These are phyloP conservation scores for Fusarium sp. DNA, from an alignment of 2,329 filamentous ascomycete genomes.

Conservation along the genomic window DNA sequence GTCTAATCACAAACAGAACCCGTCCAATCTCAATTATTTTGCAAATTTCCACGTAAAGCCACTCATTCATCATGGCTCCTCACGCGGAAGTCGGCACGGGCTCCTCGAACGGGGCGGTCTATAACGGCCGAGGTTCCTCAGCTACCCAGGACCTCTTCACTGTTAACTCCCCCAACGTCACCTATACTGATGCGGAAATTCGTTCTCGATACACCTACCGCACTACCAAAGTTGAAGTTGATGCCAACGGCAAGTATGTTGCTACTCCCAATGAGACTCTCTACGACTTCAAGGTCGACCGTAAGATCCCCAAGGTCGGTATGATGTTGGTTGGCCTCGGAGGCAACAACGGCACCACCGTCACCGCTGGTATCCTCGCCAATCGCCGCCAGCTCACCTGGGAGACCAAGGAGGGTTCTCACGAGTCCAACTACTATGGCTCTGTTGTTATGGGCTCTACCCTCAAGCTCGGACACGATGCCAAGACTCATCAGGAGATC, in stretches of 20 bases:
- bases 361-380: slow-evolving; percentile 96
- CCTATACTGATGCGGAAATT: slow-evolving; percentile 89
- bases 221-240: slow-evolving; percentile 84
- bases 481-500: slow-evolving; percentile 86
- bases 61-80: slow-evolving; percentile 81
- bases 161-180: slow-evolving; percentile 92
- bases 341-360: slow-evolving; percentile 97
- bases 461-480: slow-evolving; percentile 92
- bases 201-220: slow-evolving; percentile 96
- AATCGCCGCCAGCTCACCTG: slow-evolving; percentile 88
- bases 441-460: slow-evolving; percentile 98
- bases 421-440: slow-evolving; percentile 95
- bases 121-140: slow-evolving; percentile 54
- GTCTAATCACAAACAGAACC: slow-evolving; percentile 49
- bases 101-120: slow-evolving; percentile 72
- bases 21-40: slow-evolving; percentile 44
- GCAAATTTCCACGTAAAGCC: slow-evolving; percentile 44
- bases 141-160: slow-evolving; percentile 77
- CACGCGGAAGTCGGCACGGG: slow-evolving; percentile 77
- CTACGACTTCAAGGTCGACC: slow-evolving; percentile 98
- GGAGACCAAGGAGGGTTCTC: slow-evolving; percentile 92
- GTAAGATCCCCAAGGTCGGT: slow-evolving; percentile 91
- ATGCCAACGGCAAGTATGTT: slow-evolving; percentile 79
- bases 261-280: slow-evolving; percentile 88
- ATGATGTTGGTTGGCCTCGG: slow-evolving; percentile 98